A percentile compares a stretch with the other conserved stretches of the same genome.
Evolutionary conservation across 768 basidiomycete genomes (phyloP).

Genomic region (Floccularia luteovirens): DNA sequence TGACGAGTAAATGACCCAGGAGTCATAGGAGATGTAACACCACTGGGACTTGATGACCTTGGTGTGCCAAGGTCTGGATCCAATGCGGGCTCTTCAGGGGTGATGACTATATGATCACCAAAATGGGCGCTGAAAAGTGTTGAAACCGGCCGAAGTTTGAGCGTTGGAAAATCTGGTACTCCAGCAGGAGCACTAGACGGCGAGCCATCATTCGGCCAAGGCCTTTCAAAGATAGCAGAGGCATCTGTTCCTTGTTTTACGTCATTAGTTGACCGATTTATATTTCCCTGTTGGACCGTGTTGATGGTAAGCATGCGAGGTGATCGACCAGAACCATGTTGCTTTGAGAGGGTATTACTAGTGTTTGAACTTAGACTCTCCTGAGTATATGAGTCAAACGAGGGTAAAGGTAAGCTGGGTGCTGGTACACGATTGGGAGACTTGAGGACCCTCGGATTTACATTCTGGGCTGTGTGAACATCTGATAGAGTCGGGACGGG

Average conservation of each 20-base stretch:
- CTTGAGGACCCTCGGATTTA: constrained; percentile 16
- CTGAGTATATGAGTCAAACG: constrained; percentile 7
- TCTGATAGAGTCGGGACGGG: constrained; percentile 50
- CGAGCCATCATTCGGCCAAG: constrained; percentile 17
- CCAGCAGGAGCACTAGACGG: constrained; percentile 64
- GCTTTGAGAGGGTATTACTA: too few relatives aligned
- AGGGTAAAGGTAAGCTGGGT: constrained; percentile 26
- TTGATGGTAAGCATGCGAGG: constrained; percentile 37
- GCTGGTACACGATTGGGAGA: constrained; percentile 31
- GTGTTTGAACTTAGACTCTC: constrained; percentile 1
- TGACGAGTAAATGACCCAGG: constrained; percentile 20
- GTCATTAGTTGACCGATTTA: constrained; percentile 12
- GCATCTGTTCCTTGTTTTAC: too few relatives aligned
- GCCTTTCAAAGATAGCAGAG: constrained; percentile 10
- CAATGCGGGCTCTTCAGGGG: constrained; percentile 24
- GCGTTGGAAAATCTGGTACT: constrained; percentile 52
- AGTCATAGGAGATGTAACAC: constrained; percentile 39
- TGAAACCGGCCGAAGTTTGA: constrained; percentile 71
- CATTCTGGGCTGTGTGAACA: constrained; percentile 20
- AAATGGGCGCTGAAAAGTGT: constrained; percentile 70
- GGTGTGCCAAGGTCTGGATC: constrained; percentile 42
- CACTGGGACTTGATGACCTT: constrained; percentile 35
- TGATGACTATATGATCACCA: constrained; percentile 33
- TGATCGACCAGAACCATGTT: constrained; percentile 26
- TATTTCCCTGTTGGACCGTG: constrained; percentile 17